These are phyloP conservation scores for Alternaria ethzedia DNA, from an alignment of 2,329 filamentous ascomycete species.

Conservation along the genomic window DNA sequence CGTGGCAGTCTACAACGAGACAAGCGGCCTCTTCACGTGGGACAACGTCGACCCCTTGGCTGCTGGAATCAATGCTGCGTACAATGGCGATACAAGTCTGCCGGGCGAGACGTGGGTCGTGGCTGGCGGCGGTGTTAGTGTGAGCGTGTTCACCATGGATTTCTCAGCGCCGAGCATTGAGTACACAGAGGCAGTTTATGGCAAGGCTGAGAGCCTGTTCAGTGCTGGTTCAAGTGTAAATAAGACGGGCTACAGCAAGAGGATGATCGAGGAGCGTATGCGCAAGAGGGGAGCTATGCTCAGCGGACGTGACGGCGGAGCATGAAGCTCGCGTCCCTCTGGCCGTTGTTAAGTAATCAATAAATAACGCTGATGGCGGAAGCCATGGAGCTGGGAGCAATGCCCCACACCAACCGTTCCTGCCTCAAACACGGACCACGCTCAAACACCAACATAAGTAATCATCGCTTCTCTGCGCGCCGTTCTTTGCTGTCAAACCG, in stretches of 20 bases:
- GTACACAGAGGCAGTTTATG: conserved; percentile 30
- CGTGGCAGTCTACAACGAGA: conserved; percentile 53
- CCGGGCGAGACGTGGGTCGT: conserved; percentile 60
- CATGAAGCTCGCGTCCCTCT: not conserved
- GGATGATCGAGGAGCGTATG: conserved; percentile 25
- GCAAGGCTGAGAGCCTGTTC: conserved; percentile 19
- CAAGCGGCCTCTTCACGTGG: conserved; percentile 55
- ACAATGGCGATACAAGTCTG: conserved; percentile 60
- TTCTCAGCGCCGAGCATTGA: conserved; percentile 55
- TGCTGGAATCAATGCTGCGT: conserved; percentile 58
- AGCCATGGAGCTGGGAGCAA: not conserved
- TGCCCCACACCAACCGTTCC: not conserved
- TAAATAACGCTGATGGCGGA: not conserved
- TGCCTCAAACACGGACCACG: not conserved
- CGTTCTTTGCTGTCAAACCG: not conserved
- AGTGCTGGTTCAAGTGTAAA: conserved; percentile 4
- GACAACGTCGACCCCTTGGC: conserved; percentile 56
- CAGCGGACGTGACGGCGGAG: conserved; percentile 7
- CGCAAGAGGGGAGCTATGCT: conserved; percentile 20
- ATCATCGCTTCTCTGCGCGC: not conserved
- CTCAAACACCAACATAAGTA: not conserved
- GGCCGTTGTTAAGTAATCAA: conserved; percentile 3
- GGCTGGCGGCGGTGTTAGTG: conserved; percentile 50
- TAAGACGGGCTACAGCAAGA: conserved; percentile 22
- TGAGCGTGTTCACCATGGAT: conserved; percentile 59